phyloP scores from a whole-genome alignment of 441 rosid genomes.

The Croton laevigatus region DNA sequence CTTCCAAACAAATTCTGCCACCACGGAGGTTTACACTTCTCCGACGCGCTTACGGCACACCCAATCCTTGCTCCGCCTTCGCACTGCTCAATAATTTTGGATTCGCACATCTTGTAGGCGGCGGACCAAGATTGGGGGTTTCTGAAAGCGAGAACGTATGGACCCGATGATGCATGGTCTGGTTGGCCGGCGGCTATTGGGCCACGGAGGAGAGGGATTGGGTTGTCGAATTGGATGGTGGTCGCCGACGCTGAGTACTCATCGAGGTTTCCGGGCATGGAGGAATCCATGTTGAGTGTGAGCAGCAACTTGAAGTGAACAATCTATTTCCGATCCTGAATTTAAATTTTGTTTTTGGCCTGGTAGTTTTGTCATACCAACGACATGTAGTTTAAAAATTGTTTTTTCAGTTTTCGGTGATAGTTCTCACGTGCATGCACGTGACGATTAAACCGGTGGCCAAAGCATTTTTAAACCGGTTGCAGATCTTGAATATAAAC shows the following conservation, averaged over 20 bases:
- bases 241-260: slow-evolving; percentile 58
- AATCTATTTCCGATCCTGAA: no score
- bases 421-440: neutral
- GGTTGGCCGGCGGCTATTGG: slow-evolving; percentile 40
- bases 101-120: slow-evolving; percentile 45
- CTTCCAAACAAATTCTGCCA: slow-evolving; percentile 44
- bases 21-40: slow-evolving; percentile 67
- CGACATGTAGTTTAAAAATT: no score
- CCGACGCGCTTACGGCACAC: slow-evolving; percentile 66
- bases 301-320: no score
- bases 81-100: slow-evolving; percentile 53
- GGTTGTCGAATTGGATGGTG: slow-evolving; percentile 41
- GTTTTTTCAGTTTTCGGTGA: no score
- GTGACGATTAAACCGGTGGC: neutral
- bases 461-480: neutral
- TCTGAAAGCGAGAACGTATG: slow-evolving; percentile 57
- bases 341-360: no score
- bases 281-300: slow-evolving; percentile 2
- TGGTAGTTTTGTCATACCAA: no score
- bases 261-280: slow-evolving; percentile 26
- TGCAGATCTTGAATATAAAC: neutral
- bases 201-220: slow-evolving; percentile 65
- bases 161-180: slow-evolving; percentile 38
- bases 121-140: slow-evolving; percentile 48
- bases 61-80: slow-evolving; percentile 70